A percentile compares a stretch with the other conserved stretches of the same genome.
Conservation (phyloP, 1,284 basidiomycete species). For the Microbotryum intermedium region DNA sequence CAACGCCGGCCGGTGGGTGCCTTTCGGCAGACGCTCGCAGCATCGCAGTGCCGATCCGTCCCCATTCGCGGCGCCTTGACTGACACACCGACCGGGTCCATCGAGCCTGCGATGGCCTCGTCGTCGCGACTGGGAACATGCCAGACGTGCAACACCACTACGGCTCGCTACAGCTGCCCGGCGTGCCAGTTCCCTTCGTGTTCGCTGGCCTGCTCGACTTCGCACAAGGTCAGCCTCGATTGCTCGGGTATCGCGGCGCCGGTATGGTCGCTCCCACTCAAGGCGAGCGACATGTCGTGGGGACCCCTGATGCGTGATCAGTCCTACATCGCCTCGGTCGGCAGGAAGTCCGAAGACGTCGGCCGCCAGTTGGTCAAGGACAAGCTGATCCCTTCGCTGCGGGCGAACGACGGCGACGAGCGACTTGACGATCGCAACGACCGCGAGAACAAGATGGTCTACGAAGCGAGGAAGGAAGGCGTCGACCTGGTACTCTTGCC, state of each 20-base stretch:
- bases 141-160: slow-evolving; percentile 6
- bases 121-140: slow-evolving; percentile 15
- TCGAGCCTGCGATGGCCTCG: not conserved
- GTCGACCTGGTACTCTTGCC: slow-evolving; percentile 25
- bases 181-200: slow-evolving; percentile 20
- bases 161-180: slow-evolving; percentile 25
- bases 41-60: no score
- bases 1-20: no score
- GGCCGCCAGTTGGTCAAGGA: slow-evolving; percentile 19
- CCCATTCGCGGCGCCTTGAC: no score
- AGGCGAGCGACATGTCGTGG: slow-evolving; percentile 26
- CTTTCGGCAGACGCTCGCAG: no score
- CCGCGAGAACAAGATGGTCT: slow-evolving; percentile 22
- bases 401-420: not conserved
- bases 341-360: slow-evolving; percentile 12
- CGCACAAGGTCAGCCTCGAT: slow-evolving; percentile 10
- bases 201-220: slow-evolving; percentile 23
- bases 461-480: slow-evolving; percentile 21
- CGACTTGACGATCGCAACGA: slow-evolving; percentile 25
- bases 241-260: slow-evolving; percentile 24
- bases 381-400: slow-evolving; percentile 20
- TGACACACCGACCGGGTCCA: no score
- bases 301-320: slow-evolving; percentile 27
- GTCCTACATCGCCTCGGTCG: slow-evolving; percentile 21
- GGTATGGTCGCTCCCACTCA: slow-evolving; percentile 10